Base-by-base conservation (phyloP, 1,284 basidiomycete genomes). In the Pyrrhoderma lamaoense region DNA sequence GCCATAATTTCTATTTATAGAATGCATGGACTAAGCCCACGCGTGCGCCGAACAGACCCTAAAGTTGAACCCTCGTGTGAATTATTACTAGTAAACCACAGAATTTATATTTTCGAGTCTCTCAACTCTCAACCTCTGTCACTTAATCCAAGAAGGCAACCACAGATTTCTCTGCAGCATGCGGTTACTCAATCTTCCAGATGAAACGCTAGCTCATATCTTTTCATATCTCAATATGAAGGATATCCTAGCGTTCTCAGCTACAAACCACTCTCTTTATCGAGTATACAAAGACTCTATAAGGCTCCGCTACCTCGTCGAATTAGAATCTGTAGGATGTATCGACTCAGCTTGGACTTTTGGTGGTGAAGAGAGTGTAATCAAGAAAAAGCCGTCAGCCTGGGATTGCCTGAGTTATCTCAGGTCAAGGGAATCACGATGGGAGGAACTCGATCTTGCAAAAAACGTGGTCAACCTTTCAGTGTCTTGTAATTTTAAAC, bases 381-480 rank as follows among this genome's bases (percentile, higher is more conserved):
- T 51, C 21, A 14, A 50, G 34, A 25, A 31, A 9, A 40, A 36
- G 8, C n/a, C n/a, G n/a, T n/a, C n/a, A n/a, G n/a, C n/a, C n/a
- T n/a, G n/a, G n/a, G n/a, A n/a, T n/a, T n/a, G n/a, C n/a, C 46
- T 48, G 14, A 36, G 23, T 13, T 53, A 53, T 31, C 42, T 49
- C 2, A 22, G 46, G 9, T 23, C 19, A 3, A 42, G 47, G 11
- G 52, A 53, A 35, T 18, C 31, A 19, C 18, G 23, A 40, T 53
- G 52, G 52, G 47, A 43, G 18, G 19, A 44, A 11, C 47, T 45
- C n/a, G 36, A 49, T 22, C 42, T 53, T 16, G 21, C 13, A 7
- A 48, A 38, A 22, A 49, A 45, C 27, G 52, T 31, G 19, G 25
- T 18, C n/a, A 23, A 36, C 3, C 13, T 27, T 3, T n/a, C 25